Evolutionary conservation across 805 yeast genomes (phyloP).

Genomic region (Diddensiella transvaalensis): DNA sequence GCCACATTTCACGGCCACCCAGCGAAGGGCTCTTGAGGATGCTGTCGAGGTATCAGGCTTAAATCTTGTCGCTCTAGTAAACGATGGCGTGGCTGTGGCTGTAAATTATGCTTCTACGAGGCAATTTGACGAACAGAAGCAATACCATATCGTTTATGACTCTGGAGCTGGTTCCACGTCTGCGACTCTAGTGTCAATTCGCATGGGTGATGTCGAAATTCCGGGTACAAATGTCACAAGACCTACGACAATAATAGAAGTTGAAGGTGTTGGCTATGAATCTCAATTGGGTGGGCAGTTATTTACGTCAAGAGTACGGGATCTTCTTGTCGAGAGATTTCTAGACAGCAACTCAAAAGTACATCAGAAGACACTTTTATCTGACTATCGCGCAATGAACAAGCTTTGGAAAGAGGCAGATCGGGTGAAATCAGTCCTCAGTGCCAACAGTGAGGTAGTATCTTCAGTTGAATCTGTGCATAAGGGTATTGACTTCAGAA

Average conservation of each 20-base stretch:
- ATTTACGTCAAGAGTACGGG: constrained; percentile 63
- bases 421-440: constrained; percentile 77
- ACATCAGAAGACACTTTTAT: constrained; percentile 38
- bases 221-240: constrained; percentile 15
- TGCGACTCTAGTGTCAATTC: constrained; percentile 75
- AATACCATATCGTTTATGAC: constrained; percentile 74
- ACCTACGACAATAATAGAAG: constrained; percentile 43
- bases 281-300: constrained; percentile 69
- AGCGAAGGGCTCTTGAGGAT: constrained; percentile 69
- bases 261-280: constrained; percentile 71
- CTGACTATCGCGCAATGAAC: constrained; percentile 56
- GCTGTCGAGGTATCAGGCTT: constrained; percentile 68
- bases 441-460: constrained; percentile 82
- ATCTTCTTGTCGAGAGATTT: constrained; percentile 59
- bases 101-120: constrained; percentile 68
- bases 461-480: constrained; percentile 71
- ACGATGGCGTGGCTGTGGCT: constrained; percentile 92
- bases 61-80: constrained; percentile 63
- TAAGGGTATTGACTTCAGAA: constrained; percentile 70
- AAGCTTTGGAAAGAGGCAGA: constrained; percentile 81
- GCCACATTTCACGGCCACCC: constrained; percentile 57
- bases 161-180: constrained; percentile 90
- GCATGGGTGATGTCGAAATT: constrained; percentile 41
- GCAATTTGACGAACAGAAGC: constrained; percentile 43
- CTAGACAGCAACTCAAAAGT: constrained; percentile 37